A percentile compares a stretch with the other conserved stretches of the same genome.
phyloP scores from a whole-genome alignment of 164 flowering plant genomes.

The Platanus orientalis region DNA sequence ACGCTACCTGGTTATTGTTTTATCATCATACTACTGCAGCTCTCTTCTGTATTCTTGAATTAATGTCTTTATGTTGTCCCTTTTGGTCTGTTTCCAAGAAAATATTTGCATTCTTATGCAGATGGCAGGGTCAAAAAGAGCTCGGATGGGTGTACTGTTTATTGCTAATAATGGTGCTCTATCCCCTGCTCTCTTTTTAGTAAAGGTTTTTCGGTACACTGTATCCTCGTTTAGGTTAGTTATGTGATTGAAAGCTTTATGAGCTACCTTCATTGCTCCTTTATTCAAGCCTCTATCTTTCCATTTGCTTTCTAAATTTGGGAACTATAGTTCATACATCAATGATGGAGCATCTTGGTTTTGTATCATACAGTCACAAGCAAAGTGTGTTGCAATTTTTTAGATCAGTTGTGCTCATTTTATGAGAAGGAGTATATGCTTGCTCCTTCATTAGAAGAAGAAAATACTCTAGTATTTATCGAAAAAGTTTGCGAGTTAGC shows the following conservation, averaged over 20 bases:
- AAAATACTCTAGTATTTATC: conserved; percentile 38
- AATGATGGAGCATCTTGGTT: conserved; percentile 7
- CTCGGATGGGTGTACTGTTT: conserved; percentile 76
- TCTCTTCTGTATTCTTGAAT: conserved; percentile 1
- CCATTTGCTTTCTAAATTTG: neutral
- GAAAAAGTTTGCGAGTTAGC: conserved; percentile 73
- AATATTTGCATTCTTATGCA: conserved; percentile 27
- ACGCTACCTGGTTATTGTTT: conserved; percentile 64
- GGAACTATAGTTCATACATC: neutral
- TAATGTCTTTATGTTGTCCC: neutral
- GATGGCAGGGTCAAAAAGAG: conserved; percentile 64
- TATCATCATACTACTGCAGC: neutral
- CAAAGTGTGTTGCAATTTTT: conserved; percentile 60
- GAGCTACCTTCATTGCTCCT: neutral
- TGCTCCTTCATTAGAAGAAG: conserved; percentile 32
- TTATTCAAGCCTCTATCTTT: neutral
- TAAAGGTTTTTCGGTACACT: conserved; percentile 54
- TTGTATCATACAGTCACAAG: conserved; percentile 52
- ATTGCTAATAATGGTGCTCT: conserved; percentile 28
- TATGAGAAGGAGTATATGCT: conserved; percentile 54
- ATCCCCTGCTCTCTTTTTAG: conserved; percentile 43
- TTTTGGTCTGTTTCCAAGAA: conserved; percentile 5
- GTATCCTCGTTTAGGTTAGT: conserved; percentile 69
- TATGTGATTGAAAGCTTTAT: conserved; percentile 7
- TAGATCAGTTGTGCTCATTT: conserved; percentile 64